A percentile compares a stretch with the other conserved stretches of the same genome.
Conservation (phyloP, 768 basidiomycete species). For the Lepiota venenata region DNA sequence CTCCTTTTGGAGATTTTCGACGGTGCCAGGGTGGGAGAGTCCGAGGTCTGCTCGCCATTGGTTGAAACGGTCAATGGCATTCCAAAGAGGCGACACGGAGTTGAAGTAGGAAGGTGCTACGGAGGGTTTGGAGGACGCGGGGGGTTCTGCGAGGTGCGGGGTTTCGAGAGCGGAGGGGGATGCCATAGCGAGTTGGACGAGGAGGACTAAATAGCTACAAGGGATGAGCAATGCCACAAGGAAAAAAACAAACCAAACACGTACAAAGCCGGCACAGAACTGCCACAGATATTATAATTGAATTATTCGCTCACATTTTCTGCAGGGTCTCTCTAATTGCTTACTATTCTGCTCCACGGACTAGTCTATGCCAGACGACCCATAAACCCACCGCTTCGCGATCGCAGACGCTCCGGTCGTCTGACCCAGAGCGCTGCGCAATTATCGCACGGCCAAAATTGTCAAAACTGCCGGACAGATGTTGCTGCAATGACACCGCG, state of each 20-base stretch:
- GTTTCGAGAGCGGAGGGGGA: slow-evolving; percentile 41
- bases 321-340: too few species aligned
- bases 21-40: slow-evolving; percentile 87
- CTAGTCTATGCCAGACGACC: too few species aligned
- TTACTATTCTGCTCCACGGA: too few species aligned
- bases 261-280: slow-evolving; percentile 19
- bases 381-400: too few species aligned
- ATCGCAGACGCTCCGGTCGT: too few species aligned
- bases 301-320: too few species aligned
- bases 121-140: slow-evolving; percentile 31
- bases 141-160: slow-evolving; percentile 28
- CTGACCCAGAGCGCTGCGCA: too few species aligned
- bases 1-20: slow-evolving; percentile 92
- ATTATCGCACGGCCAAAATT: too few species aligned
- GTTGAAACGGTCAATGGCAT: slow-evolving; percentile 69
- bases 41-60: slow-evolving; percentile 80
- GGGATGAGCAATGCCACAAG: slow-evolving; percentile 23
- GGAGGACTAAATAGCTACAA: slow-evolving; percentile 20
- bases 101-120: slow-evolving; percentile 37
- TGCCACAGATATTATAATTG: too few species aligned
- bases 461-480: too few species aligned
- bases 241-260: slow-evolving; percentile 38
- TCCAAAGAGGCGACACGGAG: slow-evolving; percentile 57
- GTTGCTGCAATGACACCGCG: too few species aligned
- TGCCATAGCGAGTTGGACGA: slow-evolving; percentile 33